Base-by-base conservation (phyloP, 1,284 basidiomycete genomes). In the Trametes pubescens region DNA sequence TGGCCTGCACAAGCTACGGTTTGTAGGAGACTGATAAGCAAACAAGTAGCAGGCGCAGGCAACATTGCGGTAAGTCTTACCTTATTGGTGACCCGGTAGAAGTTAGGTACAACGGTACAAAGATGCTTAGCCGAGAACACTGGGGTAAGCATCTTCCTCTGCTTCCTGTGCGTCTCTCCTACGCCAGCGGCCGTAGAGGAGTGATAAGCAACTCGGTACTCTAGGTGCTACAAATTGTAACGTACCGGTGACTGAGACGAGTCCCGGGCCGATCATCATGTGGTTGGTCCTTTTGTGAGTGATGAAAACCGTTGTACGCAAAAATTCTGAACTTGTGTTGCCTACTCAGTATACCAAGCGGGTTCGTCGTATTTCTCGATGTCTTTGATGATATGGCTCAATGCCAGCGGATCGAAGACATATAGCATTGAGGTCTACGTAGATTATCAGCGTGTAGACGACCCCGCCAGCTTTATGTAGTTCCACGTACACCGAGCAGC, bases 1-100 rank as follows among this genome's bases (percentile, higher is more conserved):
- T 59, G 0, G 70, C 73, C 2, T 68, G 57, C 32, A 72, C 65
- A 53, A 73, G 67, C 70, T 68, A 43, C n/a, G 18, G 9, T n/a
- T n/a, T 8, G 29, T 4, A 8, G 29, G 3, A 32, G 4, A 32
- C 8, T 4, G 29, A 4, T 32, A 4, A n/a, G 16, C 1, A 16
- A n/a, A n/a, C 6, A 16, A 9, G 14, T 16, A 2, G 40, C 14
- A 13, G 18, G 40, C 2, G 18, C 37, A 11, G 18, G 29, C 29
- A 32, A 8, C 40, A n/a, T 4, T 29, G 13, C n/a, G n/a, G 34
- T 1, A 22, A 5, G n/a, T n/a, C 54, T 16, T 14, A 55, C 62
- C 61, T 63, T 69, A 37, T 61, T 24, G 3, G 61, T 61, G 13
- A 69, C 61, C 24, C 35, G 26, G 44, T 69, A 63, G 18, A 64